These are phyloP conservation scores for Metschnikowia similis DNA, from an alignment of 805 yeast genomes.

Conservation along the genomic window DNA sequence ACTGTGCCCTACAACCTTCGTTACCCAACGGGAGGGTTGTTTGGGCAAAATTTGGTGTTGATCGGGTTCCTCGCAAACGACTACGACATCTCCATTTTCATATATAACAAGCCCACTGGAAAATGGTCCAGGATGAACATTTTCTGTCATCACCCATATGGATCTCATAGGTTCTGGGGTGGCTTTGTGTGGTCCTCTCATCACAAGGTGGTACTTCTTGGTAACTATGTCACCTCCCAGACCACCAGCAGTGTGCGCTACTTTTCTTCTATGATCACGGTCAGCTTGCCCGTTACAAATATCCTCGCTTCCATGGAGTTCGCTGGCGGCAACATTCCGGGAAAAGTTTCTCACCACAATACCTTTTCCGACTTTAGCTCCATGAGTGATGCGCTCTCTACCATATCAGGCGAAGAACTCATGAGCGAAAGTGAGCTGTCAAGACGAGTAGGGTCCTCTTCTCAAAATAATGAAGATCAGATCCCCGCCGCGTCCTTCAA, in stretches of 20 bases:
- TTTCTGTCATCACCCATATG: conserved; percentile 47
- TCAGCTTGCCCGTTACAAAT: conserved; percentile 54
- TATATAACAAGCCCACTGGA: conserved; percentile 50
- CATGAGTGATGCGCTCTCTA: conserved; percentile 9
- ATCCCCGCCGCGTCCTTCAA: conserved; percentile 43
- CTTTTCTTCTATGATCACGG: conserved; percentile 46
- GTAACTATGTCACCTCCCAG: conserved; percentile 43
- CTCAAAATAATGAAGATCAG: conserved; percentile 8
- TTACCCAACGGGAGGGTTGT: conserved; percentile 57
- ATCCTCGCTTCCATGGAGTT: conserved; percentile 41
- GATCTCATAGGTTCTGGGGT: conserved; percentile 60
- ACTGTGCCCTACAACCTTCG: conserved; percentile 46
- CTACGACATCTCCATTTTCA: conserved; percentile 43
- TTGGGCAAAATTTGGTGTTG: conserved; percentile 62
- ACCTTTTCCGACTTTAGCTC: conserved; percentile 8
- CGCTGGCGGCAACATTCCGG: conserved; percentile 19
- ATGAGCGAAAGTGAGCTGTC: conserved; percentile 15
- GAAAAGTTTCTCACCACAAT: conserved; percentile 11
- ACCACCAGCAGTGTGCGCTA: conserved; percentile 46
- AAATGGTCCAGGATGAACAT: conserved; percentile 64
- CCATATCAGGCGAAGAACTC: conserved; percentile 12
- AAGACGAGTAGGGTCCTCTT: conserved; percentile 8
- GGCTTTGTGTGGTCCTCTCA: conserved; percentile 76
- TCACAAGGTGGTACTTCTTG: conserved; percentile 63
- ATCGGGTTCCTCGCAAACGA: conserved; percentile 54